A percentile compares a stretch with the other conserved stretches of the same genome.
Conservation (phyloP, 306 rosid species). For the Begonia masoniana region DNA sequence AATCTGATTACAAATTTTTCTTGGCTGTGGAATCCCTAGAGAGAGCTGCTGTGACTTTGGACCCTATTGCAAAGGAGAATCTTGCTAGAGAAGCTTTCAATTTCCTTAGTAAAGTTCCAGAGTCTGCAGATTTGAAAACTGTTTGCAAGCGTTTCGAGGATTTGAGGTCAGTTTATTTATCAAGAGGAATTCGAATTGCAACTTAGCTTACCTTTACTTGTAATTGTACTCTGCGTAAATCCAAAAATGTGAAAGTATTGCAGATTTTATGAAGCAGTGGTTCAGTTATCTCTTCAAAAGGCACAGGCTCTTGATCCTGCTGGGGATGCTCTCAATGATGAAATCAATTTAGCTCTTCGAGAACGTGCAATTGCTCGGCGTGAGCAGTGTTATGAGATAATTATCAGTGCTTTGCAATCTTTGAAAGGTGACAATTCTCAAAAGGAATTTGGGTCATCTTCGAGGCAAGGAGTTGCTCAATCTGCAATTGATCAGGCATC, state of each 20-base stretch:
- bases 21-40: conserved; percentile 93
- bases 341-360: conserved; percentile 64
- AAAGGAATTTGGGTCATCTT: conserved; percentile 79
- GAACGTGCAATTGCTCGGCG: conserved; percentile 74
- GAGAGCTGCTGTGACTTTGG: conserved; percentile 76
- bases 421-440: conserved; percentile 54
- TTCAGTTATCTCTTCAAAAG: conserved; percentile 88
- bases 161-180: conserved; percentile 50
- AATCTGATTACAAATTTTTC: conserved; percentile 92
- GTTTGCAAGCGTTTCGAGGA: conserved; percentile 96
- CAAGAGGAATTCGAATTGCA: not conserved
- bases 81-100: conserved; percentile 83
- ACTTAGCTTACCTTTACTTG: not conserved
- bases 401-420: conserved; percentile 68
- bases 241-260: conserved; percentile 16
- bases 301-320: conserved; percentile 93
- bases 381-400: conserved; percentile 80
- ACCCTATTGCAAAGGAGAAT: conserved; percentile 57
- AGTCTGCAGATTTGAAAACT: conserved; percentile 80
- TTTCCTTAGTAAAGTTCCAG: conserved; percentile 85
- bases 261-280: conserved; percentile 98
- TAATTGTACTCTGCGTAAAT: conserved; percentile 3
- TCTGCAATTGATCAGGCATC: conserved; percentile 67
- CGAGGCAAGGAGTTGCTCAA: conserved; percentile 41
- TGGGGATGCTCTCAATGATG: conserved; percentile 81